phyloP scores from a whole-genome alignment of 345 rosid species.

The Corymbia maculata region DNA sequence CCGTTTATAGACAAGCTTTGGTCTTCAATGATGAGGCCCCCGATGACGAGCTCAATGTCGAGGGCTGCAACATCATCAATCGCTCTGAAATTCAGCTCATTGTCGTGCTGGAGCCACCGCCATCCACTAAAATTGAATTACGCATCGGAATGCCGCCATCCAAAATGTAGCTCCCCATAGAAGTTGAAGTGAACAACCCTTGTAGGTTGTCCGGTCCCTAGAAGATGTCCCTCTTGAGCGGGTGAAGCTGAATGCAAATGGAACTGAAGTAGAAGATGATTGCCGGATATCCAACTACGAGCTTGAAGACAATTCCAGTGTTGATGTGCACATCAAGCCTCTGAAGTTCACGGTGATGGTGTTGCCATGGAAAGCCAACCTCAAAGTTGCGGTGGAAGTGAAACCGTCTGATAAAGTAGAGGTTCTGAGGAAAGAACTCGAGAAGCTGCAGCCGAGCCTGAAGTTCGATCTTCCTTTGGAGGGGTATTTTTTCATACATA shows the following conservation, averaged over 20 bases:
- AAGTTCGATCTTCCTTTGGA: conserved; percentile 14
- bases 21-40: conserved; percentile 16
- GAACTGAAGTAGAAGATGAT: conserved; percentile 22
- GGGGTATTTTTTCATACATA: conserved; percentile 27
- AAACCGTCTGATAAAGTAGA: conserved; percentile 8
- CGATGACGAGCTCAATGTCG: conserved; percentile 5
- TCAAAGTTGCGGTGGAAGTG: conserved; percentile 16
- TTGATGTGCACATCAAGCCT: conserved; percentile 18
- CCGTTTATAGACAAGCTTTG: conserved; percentile 11
- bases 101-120: neutral
- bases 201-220: conserved; percentile 21
- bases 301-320: conserved; percentile 12
- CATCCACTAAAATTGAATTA: conserved; percentile 12
- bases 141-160: conserved; percentile 16
- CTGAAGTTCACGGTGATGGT: conserved; percentile 20
- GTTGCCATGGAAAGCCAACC: conserved; percentile 5
- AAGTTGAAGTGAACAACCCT: conserved; percentile 25
- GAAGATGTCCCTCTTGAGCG: conserved; percentile 16
- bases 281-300: conserved; percentile 8
- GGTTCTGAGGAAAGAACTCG: conserved; percentile 16
- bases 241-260: conserved; percentile 9
- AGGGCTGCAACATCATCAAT: conserved; percentile 6
- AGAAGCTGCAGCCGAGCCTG: conserved; percentile 5
- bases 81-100: conserved; percentile 12
- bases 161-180: conserved; percentile 2